phyloP scores from a whole-genome alignment of 2,329 filamentous ascomycete species.

The Cercospora zeina region DNA sequence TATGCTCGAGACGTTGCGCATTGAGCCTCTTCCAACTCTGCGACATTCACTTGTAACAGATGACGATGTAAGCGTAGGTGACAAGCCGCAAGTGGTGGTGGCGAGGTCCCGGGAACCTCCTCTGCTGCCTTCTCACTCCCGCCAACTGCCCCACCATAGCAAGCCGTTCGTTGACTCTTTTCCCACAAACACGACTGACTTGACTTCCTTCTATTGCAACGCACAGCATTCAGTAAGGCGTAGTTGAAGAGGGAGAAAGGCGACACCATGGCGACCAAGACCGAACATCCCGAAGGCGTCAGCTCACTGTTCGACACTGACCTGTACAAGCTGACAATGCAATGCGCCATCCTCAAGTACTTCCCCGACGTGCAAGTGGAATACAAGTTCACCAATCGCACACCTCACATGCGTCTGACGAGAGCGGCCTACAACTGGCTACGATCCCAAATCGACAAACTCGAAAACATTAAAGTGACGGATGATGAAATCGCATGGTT shows the following conservation, averaged over 20 bases:
- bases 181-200: background rate
- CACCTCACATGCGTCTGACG: constrained; percentile 86
- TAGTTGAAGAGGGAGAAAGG: background rate
- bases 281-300: constrained; percentile 40
- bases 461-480: constrained; percentile 77
- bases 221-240: background rate
- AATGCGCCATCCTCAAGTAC: constrained; percentile 92
- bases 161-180: constrained; percentile 6
- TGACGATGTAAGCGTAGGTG: background rate
- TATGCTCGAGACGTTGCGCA: background rate
- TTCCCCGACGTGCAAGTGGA: constrained; percentile 79
- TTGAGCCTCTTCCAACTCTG: background rate
- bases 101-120: background rate
- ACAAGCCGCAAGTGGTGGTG: background rate
- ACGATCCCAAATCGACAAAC: constrained; percentile 75
- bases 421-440: constrained; percentile 84
- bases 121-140: background rate
- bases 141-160: constrained; percentile 3
- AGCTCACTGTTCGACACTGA: constrained; percentile 57
- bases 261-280: constrained; percentile 7
- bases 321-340: constrained; percentile 98
- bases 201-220: no score
- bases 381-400: constrained; percentile 94
- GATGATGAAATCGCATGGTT: constrained; percentile 79
- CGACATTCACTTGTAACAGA: background rate